Evolutionary conservation across 805 yeast genomes (phyloP).

Genomic region (Sugiyamaella mastotermitis): DNA sequence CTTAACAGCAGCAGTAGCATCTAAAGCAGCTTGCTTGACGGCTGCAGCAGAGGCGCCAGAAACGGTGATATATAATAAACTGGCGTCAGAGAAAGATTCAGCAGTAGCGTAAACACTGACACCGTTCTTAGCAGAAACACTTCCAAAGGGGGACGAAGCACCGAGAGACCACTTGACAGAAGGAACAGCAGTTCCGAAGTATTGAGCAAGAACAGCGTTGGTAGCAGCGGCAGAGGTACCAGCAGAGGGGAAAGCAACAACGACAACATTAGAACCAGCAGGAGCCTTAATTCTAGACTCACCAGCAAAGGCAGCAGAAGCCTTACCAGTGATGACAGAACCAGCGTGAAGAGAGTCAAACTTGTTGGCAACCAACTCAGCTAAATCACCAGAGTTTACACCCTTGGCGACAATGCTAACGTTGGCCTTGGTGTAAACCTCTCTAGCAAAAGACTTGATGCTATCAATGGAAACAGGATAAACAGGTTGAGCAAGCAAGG

Average conservation of each 20-base stretch:
- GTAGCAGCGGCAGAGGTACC: conserved; percentile 48
- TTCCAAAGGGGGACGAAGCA: conserved; percentile 46
- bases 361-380: conserved; percentile 49
- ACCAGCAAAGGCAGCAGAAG: conserved; percentile 50
- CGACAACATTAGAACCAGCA: conserved; percentile 60
- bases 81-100: conserved; percentile 67
- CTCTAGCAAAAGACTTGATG: conserved; percentile 57
- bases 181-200: conserved; percentile 49
- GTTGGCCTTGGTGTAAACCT: conserved; percentile 64
- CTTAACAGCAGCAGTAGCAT: conserved; percentile 26
- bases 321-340: conserved; percentile 38
- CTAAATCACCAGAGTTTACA: conserved; percentile 65
- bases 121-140: conserved; percentile 36
- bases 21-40: conserved; percentile 56
- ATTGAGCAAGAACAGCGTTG: conserved; percentile 56
- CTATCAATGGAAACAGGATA: conserved; percentile 54
- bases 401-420: conserved; percentile 68
- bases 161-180: conserved; percentile 47
- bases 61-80: conserved; percentile 69
- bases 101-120: conserved; percentile 48
- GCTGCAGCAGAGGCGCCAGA: conserved; percentile 51
- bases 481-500: conserved; percentile 68
- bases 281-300: conserved; percentile 52
- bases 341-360: conserved; percentile 62
- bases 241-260: conserved; percentile 70